These are phyloP conservation scores for Lipomyces sp. DNA, from an alignment of 805 yeast genomes.

Conservation along the genomic window DNA sequence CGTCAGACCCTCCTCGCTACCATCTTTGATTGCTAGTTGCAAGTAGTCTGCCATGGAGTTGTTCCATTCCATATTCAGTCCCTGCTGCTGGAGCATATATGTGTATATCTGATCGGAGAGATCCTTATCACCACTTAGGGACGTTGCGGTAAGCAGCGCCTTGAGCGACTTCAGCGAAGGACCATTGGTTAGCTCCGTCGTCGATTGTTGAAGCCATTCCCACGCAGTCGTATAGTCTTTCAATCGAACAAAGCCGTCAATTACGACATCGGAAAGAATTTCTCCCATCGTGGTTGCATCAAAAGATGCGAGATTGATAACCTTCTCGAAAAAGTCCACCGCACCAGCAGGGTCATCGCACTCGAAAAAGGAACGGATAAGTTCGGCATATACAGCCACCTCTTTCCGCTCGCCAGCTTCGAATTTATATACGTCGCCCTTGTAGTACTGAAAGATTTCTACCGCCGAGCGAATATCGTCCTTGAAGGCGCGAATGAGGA, in stretches of 20 bases:
- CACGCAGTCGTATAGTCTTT: conserved; percentile 33
- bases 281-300: conserved; percentile 9
- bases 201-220: conserved; percentile 34
- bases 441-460: conserved; percentile 29
- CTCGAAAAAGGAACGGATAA: conserved; percentile 33
- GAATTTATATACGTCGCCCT: conserved; percentile 9
- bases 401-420: conserved; percentile 10
- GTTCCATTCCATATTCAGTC: neutral
- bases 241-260: conserved; percentile 31
- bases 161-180: conserved; percentile 21
- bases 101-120: conserved; percentile 34
- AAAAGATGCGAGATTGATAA: conserved; percentile 22
- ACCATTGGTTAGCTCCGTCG: conserved; percentile 19
- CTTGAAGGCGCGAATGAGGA: conserved; percentile 31
- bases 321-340: conserved; percentile 31
- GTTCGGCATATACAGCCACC: conserved; percentile 30
- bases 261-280: conserved; percentile 22
- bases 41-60: conserved; percentile 13
- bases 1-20: neutral
- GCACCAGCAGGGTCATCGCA: conserved; percentile 32
- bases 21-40: neutral
- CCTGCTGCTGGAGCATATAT: conserved; percentile 18
- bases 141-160: conserved; percentile 29
- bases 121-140: conserved; percentile 26
- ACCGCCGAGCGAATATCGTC: conserved; percentile 27